A percentile compares a stretch with the other conserved stretches of the same genome.
Conservation (phyloP, 2,329 filamentous ascomycete species). For the Chaetomium olivaceum region DNA sequence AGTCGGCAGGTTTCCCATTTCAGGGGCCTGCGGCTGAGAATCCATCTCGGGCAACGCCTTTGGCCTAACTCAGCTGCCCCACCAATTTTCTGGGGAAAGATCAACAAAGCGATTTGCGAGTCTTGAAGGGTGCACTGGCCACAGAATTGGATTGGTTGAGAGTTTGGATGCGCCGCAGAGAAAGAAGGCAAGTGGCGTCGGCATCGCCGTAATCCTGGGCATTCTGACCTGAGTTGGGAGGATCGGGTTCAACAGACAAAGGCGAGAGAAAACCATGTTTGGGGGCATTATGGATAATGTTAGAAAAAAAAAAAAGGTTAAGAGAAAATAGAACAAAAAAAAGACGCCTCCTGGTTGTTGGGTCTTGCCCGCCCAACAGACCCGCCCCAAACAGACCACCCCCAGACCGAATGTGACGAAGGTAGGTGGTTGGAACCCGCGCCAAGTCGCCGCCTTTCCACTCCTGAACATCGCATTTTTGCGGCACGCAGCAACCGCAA, state of each 20-base stretch:
- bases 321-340: too few species aligned
- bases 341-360: too few species aligned
- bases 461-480: background rate
- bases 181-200: background rate
- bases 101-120: background rate
- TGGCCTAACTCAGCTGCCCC: slow-evolving; percentile 8
- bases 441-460: background rate
- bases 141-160: background rate
- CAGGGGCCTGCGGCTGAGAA: slow-evolving; percentile 12
- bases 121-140: background rate
- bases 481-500: background rate
- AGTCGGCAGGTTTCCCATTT: background rate
- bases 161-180: background rate
- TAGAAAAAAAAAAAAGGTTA: too few species aligned
- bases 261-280: too few species aligned
- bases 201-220: background rate
- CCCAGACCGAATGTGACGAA: background rate
- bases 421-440: background rate
- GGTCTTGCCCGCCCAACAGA: background rate
- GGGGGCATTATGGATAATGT: too few species aligned
- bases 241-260: too few species aligned
- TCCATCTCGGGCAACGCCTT: background rate
- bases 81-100: slow-evolving; percentile 6
- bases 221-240: too few species aligned
- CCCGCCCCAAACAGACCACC: too few species aligned